Evolutionary conservation across 495 filamentous ascomycete species (phyloP), one percentile per base, ranked within the genome.

Genomic region (Tuber brumale): DNA sequence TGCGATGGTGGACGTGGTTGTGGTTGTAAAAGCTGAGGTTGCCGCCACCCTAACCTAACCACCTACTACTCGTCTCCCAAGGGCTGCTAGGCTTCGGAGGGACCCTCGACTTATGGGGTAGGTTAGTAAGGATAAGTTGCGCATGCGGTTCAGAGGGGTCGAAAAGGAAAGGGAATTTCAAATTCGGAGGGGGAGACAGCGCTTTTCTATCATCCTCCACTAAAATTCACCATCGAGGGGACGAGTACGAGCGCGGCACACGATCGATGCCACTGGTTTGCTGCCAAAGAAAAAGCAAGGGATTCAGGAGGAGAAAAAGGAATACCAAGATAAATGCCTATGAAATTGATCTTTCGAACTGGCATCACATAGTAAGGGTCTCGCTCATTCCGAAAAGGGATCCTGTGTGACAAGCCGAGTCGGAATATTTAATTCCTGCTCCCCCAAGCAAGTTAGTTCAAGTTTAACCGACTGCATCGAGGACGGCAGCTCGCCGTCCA

Each of bases 161-260:
- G 51, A 61, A 31, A 61, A 61, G 51, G 46, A 12, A 61, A 61
- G 51, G 51, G 51, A 3, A 61, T 61, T 14, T 14, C 51, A 27
- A 61, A 31, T 27, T 27, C 9, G 9, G 27, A 61, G 51, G 51
- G 51, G 51, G 27, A 27, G 51, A 14, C n/a, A 27, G 51, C 51
- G 51, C n/a, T 61, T 61, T 61, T 61, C 51, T 61, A 61, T n/a
- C 51, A 61, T 61, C 51, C 51, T 61, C 51, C 51, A 61, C 51
- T 14, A 27, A 61, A 14, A 61, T 61, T 61, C 51, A 14, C 10
- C 51, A 27, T 61, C 0, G 48, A 27, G 51, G 51, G 51, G 51
- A 61, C n/a, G 3, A 5, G 51, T 9, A 27, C n/a, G 10, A 14
- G n/a, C 51, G n/a, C 10, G 51, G 51, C n/a, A 27, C 51, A 61